Evolutionary conservation across 495 filamentous ascomycete species (phyloP).

Genomic region (Pyronema domesticum): DNA sequence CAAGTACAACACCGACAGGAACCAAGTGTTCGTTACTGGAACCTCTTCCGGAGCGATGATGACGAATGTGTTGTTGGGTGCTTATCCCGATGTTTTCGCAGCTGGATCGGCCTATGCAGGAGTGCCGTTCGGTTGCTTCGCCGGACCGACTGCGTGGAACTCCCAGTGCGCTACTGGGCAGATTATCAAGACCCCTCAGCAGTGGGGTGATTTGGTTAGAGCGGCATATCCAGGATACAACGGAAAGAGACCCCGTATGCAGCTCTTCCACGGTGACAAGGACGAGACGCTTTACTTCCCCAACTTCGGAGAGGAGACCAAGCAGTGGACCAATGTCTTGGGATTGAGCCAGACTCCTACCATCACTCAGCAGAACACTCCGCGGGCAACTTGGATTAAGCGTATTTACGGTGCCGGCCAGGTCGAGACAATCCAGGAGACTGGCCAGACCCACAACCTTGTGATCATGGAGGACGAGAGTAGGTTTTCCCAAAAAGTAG

Average conservation of each 20-base stretch:
- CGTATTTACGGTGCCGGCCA: constrained; percentile 32
- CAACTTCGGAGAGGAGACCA: constrained; percentile 35
- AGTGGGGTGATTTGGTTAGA: constrained; percentile 34
- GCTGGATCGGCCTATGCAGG: constrained; percentile 35
- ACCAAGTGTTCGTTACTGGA: constrained; percentile 33
- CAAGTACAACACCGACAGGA: constrained; percentile 33
- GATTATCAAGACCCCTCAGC: constrained; percentile 28
- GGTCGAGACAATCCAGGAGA: constrained; percentile 11
- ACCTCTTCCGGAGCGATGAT: constrained; percentile 41
- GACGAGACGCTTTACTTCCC: constrained; percentile 34
- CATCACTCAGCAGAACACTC: constrained; percentile 27
- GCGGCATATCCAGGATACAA: constrained; percentile 35
- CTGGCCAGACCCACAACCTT: constrained; percentile 11
- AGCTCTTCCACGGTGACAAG: constrained; percentile 35
- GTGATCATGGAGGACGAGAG: constrained; percentile 6
- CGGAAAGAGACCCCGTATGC: constrained; percentile 31
- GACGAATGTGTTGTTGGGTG: constrained; percentile 34
- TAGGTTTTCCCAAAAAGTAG: too few relatives aligned
- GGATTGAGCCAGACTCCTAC: constrained; percentile 26
- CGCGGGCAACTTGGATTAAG: constrained; percentile 35
- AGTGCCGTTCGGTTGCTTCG: constrained; percentile 33
- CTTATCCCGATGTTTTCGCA: constrained; percentile 37
- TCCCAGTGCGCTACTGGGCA: constrained; percentile 31
- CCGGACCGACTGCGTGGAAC: constrained; percentile 33
- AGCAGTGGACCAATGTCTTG: constrained; percentile 36